phyloP scores from a whole-genome alignment of 179 eudicot genomes.

The Patellifolia procumbens region DNA sequence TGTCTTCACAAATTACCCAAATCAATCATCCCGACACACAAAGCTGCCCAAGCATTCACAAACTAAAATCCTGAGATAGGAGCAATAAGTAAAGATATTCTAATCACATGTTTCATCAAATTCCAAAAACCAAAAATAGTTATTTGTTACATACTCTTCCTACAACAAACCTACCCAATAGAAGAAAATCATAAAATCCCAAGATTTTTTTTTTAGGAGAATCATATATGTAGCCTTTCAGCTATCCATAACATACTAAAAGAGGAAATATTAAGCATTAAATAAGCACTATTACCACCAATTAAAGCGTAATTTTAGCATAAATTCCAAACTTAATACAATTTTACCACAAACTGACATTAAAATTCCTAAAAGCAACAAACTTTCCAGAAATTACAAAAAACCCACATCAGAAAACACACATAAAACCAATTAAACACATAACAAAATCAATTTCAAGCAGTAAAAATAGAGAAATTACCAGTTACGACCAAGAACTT shows the following conservation, averaged over 20 bases:
- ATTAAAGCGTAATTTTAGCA: too few relatives aligned
- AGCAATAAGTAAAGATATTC: background rate
- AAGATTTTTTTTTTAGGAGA: too few relatives aligned
- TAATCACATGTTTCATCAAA: background rate
- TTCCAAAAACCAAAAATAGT: background rate
- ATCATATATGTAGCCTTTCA: too few relatives aligned
- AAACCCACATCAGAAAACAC: conserved; percentile 11
- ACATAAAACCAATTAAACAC: background rate
- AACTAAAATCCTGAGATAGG: background rate
- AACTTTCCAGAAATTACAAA: background rate
- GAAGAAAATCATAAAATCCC: too few relatives aligned
- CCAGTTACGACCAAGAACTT: conserved; percentile 92
- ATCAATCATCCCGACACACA: background rate
- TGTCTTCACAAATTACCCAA: background rate
- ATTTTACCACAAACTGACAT: background rate
- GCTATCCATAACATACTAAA: too few relatives aligned
- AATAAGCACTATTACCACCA: too few relatives aligned
- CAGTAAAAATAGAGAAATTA: conserved; percentile 15
- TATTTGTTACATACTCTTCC: background rate
- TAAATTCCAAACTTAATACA: too few relatives aligned
- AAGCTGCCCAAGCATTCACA: background rate
- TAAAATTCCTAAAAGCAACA: background rate
- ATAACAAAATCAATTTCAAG: too few relatives aligned
- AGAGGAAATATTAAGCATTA: too few relatives aligned
- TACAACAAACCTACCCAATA: background rate